Conservation (phyloP, 495 filamentous ascomycete genomes). For the Xylaria intraflava region DNA sequence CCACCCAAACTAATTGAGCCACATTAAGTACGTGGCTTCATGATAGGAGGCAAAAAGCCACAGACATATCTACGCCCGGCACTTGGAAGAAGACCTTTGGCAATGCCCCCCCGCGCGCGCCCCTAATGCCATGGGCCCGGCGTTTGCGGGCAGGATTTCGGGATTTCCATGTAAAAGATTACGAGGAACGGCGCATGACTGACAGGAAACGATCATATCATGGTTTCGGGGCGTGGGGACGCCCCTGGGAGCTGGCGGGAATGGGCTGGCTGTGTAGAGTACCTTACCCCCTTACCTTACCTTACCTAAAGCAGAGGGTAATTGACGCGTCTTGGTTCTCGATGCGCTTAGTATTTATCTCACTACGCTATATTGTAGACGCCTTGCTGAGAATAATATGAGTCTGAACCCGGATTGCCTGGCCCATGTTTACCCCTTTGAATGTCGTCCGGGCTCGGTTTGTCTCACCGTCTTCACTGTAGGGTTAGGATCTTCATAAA, state of each 20-base stretch:
- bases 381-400: too few relatives aligned
- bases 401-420: too few relatives aligned
- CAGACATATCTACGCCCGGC: conserved; percentile 1
- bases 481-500: too few relatives aligned
- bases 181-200: background rate
- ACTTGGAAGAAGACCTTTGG: background rate
- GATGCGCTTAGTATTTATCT: too few relatives aligned
- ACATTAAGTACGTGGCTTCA: conserved; percentile 1
- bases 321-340: background rate
- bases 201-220: conserved; percentile 2
- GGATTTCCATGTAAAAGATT: conserved; percentile 3
- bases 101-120: background rate
- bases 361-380: too few relatives aligned
- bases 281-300: too few relatives aligned
- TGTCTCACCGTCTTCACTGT: too few relatives aligned
- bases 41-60: background rate
- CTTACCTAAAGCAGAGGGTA: background rate
- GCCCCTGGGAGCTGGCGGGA: background rate
- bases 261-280: background rate
- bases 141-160: conserved; percentile 4
- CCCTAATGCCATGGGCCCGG: conserved; percentile 3
- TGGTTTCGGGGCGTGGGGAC: background rate
- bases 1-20: conserved; percentile 1
- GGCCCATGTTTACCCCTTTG: too few relatives aligned
- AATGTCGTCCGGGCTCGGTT: too few relatives aligned